phyloP scores from a whole-genome alignment of 73 alveolate genomes.

The Uronychia setigera region DNA sequence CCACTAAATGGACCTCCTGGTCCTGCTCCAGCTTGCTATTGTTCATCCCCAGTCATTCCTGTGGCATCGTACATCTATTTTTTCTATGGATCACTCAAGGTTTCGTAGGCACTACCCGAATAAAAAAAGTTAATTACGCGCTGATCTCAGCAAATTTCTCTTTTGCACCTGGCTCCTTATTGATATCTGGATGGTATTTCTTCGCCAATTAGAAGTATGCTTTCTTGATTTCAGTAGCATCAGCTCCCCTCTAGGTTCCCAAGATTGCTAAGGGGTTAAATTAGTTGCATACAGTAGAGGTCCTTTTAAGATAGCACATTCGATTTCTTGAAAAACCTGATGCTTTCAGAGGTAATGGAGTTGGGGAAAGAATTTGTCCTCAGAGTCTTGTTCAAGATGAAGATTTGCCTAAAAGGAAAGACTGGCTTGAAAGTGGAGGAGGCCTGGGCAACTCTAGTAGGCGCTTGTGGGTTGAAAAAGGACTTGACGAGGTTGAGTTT shows the following conservation, averaged over 20 bases:
- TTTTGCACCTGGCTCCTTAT: constrained; percentile 93
- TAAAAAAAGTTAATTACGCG: constrained; percentile 18
- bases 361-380: neutral
- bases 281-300: neutral
- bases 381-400: no score
- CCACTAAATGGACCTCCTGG: constrained; percentile 76
- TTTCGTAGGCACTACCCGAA: constrained; percentile 83
- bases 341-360: no score
- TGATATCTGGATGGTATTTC: constrained; percentile 97
- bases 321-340: neutral
- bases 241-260: constrained; percentile 86
- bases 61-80: constrained; percentile 80
- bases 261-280: constrained; percentile 40
- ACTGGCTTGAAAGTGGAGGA: no score
- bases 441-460: no score
- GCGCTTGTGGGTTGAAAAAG: no score
- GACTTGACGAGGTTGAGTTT: no score
- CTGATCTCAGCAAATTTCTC: constrained; percentile 90
- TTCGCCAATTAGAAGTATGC: constrained; percentile 93
- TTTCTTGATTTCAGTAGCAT: constrained; percentile 92
- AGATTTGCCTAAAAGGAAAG: no score
- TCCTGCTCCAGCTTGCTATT: constrained; percentile 80
- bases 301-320: neutral
- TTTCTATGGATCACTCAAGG: constrained; percentile 76
- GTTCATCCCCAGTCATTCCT: constrained; percentile 94